These are phyloP conservation scores for Arabidopsis arenosa DNA, from an alignment of 345 rosid genomes.

Conservation along the genomic window DNA sequence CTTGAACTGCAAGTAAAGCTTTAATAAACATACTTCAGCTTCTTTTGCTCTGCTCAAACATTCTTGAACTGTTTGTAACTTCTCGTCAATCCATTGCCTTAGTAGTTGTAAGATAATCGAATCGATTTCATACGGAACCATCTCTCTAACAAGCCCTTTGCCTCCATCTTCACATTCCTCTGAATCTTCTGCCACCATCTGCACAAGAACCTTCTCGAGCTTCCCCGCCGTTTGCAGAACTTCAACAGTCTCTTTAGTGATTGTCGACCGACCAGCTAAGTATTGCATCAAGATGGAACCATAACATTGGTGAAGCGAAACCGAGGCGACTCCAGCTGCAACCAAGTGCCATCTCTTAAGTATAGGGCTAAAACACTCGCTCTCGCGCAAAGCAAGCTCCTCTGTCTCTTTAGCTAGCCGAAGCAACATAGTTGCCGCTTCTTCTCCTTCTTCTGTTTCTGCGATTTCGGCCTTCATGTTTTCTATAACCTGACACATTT, in stretches of 20 bases:
- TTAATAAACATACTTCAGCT: slow-evolving; percentile 61
- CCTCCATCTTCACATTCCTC: slow-evolving; percentile 94
- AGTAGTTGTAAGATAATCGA: slow-evolving; percentile 54
- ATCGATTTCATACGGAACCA: slow-evolving; percentile 84
- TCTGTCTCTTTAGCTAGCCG: slow-evolving; percentile 72
- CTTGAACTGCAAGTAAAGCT: slow-evolving; percentile 10
- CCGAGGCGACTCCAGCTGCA: slow-evolving; percentile 72
- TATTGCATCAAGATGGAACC: slow-evolving; percentile 73
- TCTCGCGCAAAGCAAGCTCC: slow-evolving; percentile 73
- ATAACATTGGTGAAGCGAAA: slow-evolving; percentile 72
- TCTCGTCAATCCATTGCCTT: slow-evolving; percentile 68
- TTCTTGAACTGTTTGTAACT: slow-evolving; percentile 53
- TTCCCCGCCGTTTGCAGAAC: slow-evolving; percentile 74
- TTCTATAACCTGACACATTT: slow-evolving; percentile 53
- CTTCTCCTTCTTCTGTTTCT: slow-evolving; percentile 54
- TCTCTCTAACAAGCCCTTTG: slow-evolving; percentile 71
- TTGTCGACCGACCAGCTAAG: slow-evolving; percentile 51
- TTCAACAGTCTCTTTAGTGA: slow-evolving; percentile 58
- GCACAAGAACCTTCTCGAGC: slow-evolving; percentile 79
- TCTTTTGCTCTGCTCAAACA: slow-evolving; percentile 64
- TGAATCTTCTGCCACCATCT: slow-evolving; percentile 85
- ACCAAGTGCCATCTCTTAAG: slow-evolving; percentile 69
- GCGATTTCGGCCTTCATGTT: slow-evolving; percentile 45
- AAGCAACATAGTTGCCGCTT: slow-evolving; percentile 60
- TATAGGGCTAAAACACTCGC: slow-evolving; percentile 71